Conservation (phyloP, 441 rosid genomes). For the Corymbia citriodora region DNA sequence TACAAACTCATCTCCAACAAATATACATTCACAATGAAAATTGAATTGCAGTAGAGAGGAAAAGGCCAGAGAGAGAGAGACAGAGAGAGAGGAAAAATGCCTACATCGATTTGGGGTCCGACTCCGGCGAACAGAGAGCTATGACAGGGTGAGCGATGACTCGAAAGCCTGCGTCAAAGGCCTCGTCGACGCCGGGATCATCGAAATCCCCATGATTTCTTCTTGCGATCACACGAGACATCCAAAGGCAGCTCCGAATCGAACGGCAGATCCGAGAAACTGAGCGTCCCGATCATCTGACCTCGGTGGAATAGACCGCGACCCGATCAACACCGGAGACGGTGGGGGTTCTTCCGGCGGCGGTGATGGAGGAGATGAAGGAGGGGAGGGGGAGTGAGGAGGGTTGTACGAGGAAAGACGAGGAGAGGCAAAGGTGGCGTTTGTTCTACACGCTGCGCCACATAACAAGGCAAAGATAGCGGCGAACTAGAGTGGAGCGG, state of each 20-base stretch:
- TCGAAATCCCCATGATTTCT: constrained; percentile 30
- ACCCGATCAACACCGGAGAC: neutral
- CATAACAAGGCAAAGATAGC: neutral
- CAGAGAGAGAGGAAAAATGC: too few relatives aligned
- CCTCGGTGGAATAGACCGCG: neutral
- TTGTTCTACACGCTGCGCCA: constrained; percentile 19
- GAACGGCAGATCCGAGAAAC: neutral
- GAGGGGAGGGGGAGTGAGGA: constrained; percentile 9
- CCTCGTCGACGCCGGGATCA: neutral
- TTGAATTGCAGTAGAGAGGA: too few relatives aligned
- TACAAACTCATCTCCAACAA: too few relatives aligned
- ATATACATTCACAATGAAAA: too few relatives aligned
- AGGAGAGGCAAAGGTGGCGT: constrained; percentile 5
- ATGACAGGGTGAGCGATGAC: neutral
- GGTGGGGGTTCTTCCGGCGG: constrained; percentile 17
- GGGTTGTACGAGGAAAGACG: constrained; percentile 35
- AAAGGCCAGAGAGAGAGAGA: too few relatives aligned
- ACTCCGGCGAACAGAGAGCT: too few relatives aligned
- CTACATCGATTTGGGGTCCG: too few relatives aligned
- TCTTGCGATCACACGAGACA: neutral
- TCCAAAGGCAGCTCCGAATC: neutral
- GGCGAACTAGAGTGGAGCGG: too few relatives aligned
- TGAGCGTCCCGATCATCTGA: constrained; percentile 15
- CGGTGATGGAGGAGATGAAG: constrained; percentile 24
- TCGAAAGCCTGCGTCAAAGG: neutral